Base-by-base conservation (phyloP, 306 rosid genomes). In the Gleditsia sinensis region DNA sequence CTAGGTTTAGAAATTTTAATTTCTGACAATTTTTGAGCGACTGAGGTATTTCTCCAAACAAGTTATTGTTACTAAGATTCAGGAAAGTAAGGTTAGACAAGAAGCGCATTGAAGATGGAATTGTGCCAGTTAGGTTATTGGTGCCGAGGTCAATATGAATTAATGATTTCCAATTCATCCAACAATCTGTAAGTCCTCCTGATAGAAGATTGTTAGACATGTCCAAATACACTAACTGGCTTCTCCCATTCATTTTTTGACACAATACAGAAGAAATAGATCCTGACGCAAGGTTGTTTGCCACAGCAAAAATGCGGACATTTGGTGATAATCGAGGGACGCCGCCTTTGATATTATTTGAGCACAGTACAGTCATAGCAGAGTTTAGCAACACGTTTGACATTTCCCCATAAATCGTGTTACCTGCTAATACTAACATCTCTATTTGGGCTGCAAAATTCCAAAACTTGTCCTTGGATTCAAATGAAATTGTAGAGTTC, bases 401-500 rank as follows among this genome's bases (percentile, higher is more conserved):
- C 4, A 40, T 71, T 14, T 30, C 49, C 1, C 83, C 75, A 0
- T 42, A 24, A 25, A 79, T 28, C 5, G 40, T 20, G 59, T 79
- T 79, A 11, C 37, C 13, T 59, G 75, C 13, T 1, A 79, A 12
- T 28, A 12, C 20, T 19, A 73, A 34, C 9, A 12, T 1, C 0
- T 19, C 17, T 0, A 73, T 27, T 1, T 46, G 0, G 50, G 74
- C 19, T 42, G 63, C 6, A n/a, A 58, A 75, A 12, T n/a, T 39
- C 66, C 37, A 73, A 66, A 79, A 79, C 83, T 78, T 72, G 9
- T 49, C 2, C 0, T 63, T 70, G 24, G 40, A 43, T 49, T 36
- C 40, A 8, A 9, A 54, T 7, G 57, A 9, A 49, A 79, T 73
- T 40, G 6, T 3, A 8, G 75, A 67, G 33, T 36, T 36, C 1